Percentiles rank a stretch among this genome's conserved stretches.
phyloP scores from a whole-genome alignment of 257 asterid genomes.

The Cordia subcordata region DNA sequence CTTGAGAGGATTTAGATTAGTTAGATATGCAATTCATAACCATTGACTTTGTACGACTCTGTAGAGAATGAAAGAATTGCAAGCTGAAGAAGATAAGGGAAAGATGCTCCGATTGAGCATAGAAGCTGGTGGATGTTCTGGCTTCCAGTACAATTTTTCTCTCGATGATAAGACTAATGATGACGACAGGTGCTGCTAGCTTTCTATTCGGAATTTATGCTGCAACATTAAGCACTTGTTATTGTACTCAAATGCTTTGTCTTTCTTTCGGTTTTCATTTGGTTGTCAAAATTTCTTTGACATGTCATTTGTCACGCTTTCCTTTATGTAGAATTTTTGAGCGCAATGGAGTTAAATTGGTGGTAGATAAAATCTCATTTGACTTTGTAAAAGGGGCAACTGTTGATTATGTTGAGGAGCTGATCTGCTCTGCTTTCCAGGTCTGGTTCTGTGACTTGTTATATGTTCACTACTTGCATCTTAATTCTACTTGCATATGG shows the following conservation, averaged over 20 bases:
- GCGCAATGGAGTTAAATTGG: slow-evolving; percentile 85
- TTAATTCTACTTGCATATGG: not conserved
- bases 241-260: not conserved
- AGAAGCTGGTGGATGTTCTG: slow-evolving; percentile 99
- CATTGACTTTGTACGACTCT: slow-evolving; percentile 2
- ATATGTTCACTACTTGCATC: not conserved
- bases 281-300: not conserved
- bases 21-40: slow-evolving; percentile 4
- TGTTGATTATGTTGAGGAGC: slow-evolving; percentile 90
- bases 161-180: slow-evolving; percentile 63
- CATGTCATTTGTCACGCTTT: slow-evolving; percentile 7
- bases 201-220: slow-evolving; percentile 6
- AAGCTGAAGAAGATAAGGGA: slow-evolving; percentile 50
- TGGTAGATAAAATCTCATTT: slow-evolving; percentile 76
- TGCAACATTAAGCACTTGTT: not conserved
- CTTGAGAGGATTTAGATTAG: not conserved
- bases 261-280: not conserved
- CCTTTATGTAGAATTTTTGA: slow-evolving; percentile 63
- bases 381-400: slow-evolving; percentile 92
- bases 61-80: slow-evolving; percentile 85
- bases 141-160: slow-evolving; percentile 84
- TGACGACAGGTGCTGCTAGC: slow-evolving; percentile 65
- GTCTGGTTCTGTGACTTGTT: slow-evolving; percentile 28
- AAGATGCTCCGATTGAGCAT: slow-evolving; percentile 86
- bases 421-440: slow-evolving; percentile 95